phyloP scores from a whole-genome alignment of 2,329 filamentous ascomycete genomes.

The Teratosphaeria destructans region DNA sequence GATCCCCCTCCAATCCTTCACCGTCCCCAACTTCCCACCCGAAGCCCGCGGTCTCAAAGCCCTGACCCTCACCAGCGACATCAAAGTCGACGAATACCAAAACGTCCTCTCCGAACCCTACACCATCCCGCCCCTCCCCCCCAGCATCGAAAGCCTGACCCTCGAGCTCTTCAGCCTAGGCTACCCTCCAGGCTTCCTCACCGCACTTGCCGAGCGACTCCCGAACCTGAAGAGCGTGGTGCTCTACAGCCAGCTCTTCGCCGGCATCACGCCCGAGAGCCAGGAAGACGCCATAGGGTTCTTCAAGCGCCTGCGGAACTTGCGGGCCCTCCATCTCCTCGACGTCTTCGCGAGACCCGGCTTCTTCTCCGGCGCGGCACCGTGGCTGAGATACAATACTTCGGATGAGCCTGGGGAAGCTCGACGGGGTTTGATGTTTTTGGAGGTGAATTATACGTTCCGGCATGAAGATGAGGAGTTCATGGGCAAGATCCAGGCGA shows the following conservation, averaged over 20 bases:
- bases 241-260: slow-evolving; percentile 37
- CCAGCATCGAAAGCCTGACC: slow-evolving; percentile 33
- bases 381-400: slow-evolving; percentile 23
- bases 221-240: slow-evolving; percentile 35
- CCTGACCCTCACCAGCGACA: slow-evolving; percentile 40
- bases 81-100: slow-evolving; percentile 38
- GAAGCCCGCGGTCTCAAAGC: slow-evolving; percentile 34
- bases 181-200: slow-evolving; percentile 36
- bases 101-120: slow-evolving; percentile 26
- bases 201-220: slow-evolving; percentile 28
- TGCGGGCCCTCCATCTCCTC: slow-evolving; percentile 37
- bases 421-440: slow-evolving; percentile 29
- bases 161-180: slow-evolving; percentile 41
- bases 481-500: slow-evolving; percentile 29
- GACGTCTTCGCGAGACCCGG: slow-evolving; percentile 35
- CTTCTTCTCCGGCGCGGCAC: slow-evolving; percentile 28
- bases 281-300: slow-evolving; percentile 32
- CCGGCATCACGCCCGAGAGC: slow-evolving; percentile 30
- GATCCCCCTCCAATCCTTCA: slow-evolving; percentile 37
- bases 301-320: slow-evolving; percentile 26
- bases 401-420: slow-evolving; percentile 18
- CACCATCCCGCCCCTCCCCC: slow-evolving; percentile 29
- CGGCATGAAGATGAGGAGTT: slow-evolving; percentile 35
- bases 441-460: slow-evolving; percentile 39
- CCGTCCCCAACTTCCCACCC: slow-evolving; percentile 35